Conservation (phyloP, 768 basidiomycete genomes). For the Kwoniella shandongensis region DNA sequence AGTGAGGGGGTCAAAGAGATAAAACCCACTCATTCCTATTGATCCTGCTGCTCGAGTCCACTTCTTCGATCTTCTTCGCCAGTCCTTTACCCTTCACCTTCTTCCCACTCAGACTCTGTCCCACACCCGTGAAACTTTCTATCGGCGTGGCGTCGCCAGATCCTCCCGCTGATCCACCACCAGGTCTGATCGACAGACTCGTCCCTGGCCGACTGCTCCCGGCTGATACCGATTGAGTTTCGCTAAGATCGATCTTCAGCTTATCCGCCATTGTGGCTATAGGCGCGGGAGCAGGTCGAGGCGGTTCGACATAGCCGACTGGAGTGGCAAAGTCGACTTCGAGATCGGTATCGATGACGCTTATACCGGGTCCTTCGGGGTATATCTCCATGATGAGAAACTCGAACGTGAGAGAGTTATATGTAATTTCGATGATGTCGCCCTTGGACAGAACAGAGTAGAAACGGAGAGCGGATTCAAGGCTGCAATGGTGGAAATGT, state of each 20-base stretch:
- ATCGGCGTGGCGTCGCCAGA: conserved; percentile 32
- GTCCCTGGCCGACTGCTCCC: conserved; percentile 80
- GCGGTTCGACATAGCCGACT: conserved; percentile 81
- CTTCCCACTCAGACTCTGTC: conserved; percentile 83
- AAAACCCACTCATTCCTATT: conserved; percentile 78
- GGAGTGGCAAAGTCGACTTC: conserved; percentile 97
- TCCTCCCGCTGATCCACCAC: conserved; percentile 15
- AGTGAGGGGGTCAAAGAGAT: neutral
- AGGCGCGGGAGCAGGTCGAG: conserved; percentile 75
- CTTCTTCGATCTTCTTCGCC: conserved; percentile 75
- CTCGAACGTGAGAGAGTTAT: conserved; percentile 92
- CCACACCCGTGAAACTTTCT: conserved; percentile 94
- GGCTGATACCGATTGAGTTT: conserved; percentile 64
- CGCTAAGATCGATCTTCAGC: conserved; percentile 76
- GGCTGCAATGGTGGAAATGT: conserved; percentile 56
- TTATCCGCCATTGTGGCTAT: conserved; percentile 93
- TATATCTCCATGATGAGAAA: conserved; percentile 87
- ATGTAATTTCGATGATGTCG: conserved; percentile 97
- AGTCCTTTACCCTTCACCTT: conserved; percentile 94
- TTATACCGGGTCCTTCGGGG: conserved; percentile 84
- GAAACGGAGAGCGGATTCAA: conserved; percentile 91
- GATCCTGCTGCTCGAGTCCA: conserved; percentile 80
- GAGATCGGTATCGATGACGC: conserved; percentile 89
- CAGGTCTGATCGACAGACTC: conserved; percentile 8
- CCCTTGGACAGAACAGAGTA: conserved; percentile 89